Percentiles rank a stretch among this genome's conserved stretches.
These are phyloP conservation scores for Solanum etuberosum DNA, from an alignment of 257 asterid species.

Conservation along the genomic window DNA sequence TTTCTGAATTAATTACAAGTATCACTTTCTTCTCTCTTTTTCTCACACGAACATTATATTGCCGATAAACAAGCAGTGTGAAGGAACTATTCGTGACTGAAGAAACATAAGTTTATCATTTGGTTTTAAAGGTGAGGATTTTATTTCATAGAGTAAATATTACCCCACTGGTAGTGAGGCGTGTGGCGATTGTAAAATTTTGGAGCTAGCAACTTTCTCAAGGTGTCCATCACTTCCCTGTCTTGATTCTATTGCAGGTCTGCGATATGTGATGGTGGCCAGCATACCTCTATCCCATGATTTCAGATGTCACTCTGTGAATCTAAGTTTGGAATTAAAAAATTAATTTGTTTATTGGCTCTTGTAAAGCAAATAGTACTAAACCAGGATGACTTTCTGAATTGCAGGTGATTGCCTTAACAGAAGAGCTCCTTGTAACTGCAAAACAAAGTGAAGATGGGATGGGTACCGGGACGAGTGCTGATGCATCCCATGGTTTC, in stretches of 20 bases:
- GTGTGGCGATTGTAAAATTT: slow-evolving; percentile 31
- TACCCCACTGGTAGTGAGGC: slow-evolving; percentile 29
- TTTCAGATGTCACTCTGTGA: slow-evolving; percentile 76
- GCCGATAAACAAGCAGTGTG: slow-evolving; percentile 51
- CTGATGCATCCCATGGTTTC: slow-evolving; percentile 37
- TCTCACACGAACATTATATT: slow-evolving; percentile 36
- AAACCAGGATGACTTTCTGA: slow-evolving; percentile 9
- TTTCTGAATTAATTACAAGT: slow-evolving; percentile 8
- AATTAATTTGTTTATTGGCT: slow-evolving; percentile 1
- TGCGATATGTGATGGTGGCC: slow-evolving; percentile 81
- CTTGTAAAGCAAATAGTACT: slow-evolving; percentile 1
- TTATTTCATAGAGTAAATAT: slow-evolving; percentile 25
- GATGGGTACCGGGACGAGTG: slow-evolving; percentile 29
- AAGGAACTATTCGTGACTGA: slow-evolving; percentile 43
- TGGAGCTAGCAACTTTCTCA: slow-evolving; percentile 32
- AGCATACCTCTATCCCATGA: slow-evolving; percentile 57
- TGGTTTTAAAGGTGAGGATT: slow-evolving; percentile 65
- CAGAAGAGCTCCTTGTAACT: slow-evolving; percentile 89
- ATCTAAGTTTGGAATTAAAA: slow-evolving; percentile 51
- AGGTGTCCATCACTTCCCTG: slow-evolving; percentile 75
- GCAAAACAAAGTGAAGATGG: slow-evolving; percentile 64
- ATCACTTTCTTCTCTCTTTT: slow-evolving; percentile 14
- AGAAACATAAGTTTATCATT: slow-evolving; percentile 38
- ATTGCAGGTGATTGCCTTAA: slow-evolving; percentile 76
- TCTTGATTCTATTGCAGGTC: slow-evolving; percentile 93